A percentile compares a stretch with the other conserved stretches of the same genome.
Evolutionary conservation across 2,329 filamentous ascomycete genomes (phyloP).

Genomic region (Trichophyton benhamiae): DNA sequence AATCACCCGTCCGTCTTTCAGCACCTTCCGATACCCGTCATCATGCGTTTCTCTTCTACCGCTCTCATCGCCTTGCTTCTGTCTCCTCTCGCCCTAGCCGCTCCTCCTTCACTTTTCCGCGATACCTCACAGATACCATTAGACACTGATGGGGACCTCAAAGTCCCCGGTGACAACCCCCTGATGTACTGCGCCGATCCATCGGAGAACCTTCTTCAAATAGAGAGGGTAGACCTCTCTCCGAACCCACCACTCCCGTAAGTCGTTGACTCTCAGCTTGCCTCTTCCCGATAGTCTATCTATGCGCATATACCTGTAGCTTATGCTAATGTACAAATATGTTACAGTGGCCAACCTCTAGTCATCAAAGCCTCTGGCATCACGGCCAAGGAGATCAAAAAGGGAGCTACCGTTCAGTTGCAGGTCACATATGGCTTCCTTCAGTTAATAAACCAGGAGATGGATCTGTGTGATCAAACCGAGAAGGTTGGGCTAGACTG

Average conservation of each 20-base stretch:
- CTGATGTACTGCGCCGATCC: constrained; percentile 66
- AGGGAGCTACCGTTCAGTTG: constrained; percentile 70
- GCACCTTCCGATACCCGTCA: not conserved
- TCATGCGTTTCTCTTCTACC: constrained; percentile 11
- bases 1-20: not conserved
- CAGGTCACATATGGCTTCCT: constrained; percentile 93
- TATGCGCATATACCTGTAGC: not conserved
- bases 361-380: constrained; percentile 65
- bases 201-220: constrained; percentile 55
- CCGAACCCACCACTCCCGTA: constrained; percentile 86
- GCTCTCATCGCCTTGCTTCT: constrained; percentile 33
- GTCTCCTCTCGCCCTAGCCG: constrained; percentile 34
- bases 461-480: constrained; percentile 81
- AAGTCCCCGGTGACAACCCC: constrained; percentile 75
- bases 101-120: constrained; percentile 35
- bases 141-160: constrained; percentile 41
- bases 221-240: constrained; percentile 64
- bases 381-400: constrained; percentile 58
- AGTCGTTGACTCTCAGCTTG: constrained; percentile 27
- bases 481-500: constrained; percentile 79
- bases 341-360: constrained; percentile 58
- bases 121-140: constrained; percentile 39
- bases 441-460: constrained; percentile 65
- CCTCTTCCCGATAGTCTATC: not conserved
- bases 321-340: constrained; percentile 15